A percentile compares a stretch with the other conserved stretches of the same genome.
These are phyloP conservation scores for Rubia peregrina DNA, from an alignment of 305 asterid genomes.

Conservation along the genomic window DNA sequence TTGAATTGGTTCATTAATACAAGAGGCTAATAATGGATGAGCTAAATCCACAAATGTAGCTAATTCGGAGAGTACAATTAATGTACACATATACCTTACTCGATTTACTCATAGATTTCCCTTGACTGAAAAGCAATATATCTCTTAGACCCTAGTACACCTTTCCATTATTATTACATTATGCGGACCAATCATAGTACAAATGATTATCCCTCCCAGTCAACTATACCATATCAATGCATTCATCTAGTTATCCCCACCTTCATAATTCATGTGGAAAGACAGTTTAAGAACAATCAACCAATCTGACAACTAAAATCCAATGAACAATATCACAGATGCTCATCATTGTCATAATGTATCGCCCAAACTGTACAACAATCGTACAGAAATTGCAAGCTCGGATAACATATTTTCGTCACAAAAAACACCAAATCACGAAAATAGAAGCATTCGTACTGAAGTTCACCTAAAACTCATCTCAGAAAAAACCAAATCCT, in stretches of 20 bases:
- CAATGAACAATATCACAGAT: slow-evolving; percentile 69
- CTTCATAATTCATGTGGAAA: slow-evolving; percentile 22
- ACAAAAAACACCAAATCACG: too few relatives aligned
- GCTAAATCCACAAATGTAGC: background rate
- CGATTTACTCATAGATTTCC: background rate
- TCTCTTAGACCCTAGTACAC: slow-evolving; percentile 23
- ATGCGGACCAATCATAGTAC: slow-evolving; percentile 90
- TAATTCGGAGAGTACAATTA: background rate
- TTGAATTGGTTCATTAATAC: background rate
- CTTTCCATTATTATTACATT: slow-evolving; percentile 94
- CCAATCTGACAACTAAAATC: slow-evolving; percentile 91
- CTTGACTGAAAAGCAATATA: background rate
- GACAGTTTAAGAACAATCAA: background rate
- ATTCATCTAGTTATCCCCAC: slow-evolving; percentile 85
- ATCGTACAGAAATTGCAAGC: too few relatives aligned
- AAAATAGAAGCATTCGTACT: too few relatives aligned
- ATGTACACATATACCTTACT: background rate
- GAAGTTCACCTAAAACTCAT: too few relatives aligned
- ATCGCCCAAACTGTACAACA: slow-evolving; percentile 71
- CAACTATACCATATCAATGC: slow-evolving; percentile 89
- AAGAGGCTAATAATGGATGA: background rate
- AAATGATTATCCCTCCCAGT: slow-evolving; percentile 87
- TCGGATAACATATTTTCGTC: too few relatives aligned
- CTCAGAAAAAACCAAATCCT: too few relatives aligned
- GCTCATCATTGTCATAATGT: slow-evolving; percentile 77